Conservation (phyloP, 139 green algal species). For the Picochlorum costavermella region DNA sequence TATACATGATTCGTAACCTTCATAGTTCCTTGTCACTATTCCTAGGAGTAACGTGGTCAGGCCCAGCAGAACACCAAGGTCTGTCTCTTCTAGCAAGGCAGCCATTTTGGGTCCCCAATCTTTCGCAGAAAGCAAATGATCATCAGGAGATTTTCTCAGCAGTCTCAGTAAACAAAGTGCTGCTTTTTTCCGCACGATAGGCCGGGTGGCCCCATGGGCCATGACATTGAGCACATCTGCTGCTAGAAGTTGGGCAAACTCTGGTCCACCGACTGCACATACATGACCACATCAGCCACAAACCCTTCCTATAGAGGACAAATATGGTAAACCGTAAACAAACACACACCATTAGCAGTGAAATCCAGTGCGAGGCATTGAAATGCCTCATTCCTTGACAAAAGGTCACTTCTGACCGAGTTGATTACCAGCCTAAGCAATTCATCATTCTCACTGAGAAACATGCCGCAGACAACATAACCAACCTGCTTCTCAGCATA, state of each 20-base stretch:
- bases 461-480: conserved; percentile 82
- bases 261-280: conserved; percentile 79
- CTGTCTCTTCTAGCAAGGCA: conserved; percentile 80
- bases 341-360: conserved; percentile 64
- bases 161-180: conserved; percentile 90
- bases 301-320: too few relatives aligned
- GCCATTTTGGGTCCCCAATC: conserved; percentile 36
- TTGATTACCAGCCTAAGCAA: conserved; percentile 97
- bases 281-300: neutral
- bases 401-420: conserved; percentile 86
- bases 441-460: conserved; percentile 92
- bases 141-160: conserved; percentile 78
- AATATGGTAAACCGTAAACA: neutral
- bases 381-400: conserved; percentile 86
- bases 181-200: conserved; percentile 94
- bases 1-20: conserved; percentile 71
- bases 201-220: conserved; percentile 60
- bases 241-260: conserved; percentile 89
- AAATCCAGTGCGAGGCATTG: conserved; percentile 91
- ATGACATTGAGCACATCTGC: conserved; percentile 87
- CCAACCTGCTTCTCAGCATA: conserved; percentile 99
- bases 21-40: conserved; percentile 59
- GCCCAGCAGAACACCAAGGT: conserved; percentile 81
- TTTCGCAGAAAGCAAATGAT: conserved; percentile 54
- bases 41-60: conserved; percentile 76